phyloP scores from a whole-genome alignment of 139 green algal species.

The Closterium sp. region DNA sequence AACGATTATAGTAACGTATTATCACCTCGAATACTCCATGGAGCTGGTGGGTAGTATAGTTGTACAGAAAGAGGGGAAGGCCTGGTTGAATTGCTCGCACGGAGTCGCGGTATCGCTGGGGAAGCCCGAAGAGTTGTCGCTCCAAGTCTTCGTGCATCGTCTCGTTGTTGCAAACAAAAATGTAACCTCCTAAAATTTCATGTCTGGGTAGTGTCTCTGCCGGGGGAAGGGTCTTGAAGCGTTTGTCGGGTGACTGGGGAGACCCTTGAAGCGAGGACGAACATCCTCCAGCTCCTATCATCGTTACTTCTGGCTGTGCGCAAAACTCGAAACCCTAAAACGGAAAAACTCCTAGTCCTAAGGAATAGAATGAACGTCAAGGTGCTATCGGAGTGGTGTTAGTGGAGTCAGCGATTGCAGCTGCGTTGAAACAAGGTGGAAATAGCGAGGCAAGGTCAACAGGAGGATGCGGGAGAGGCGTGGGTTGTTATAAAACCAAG shows the following conservation, averaged over 20 bases:
- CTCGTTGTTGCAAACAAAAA: slow-evolving; percentile 47
- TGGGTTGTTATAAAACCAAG: not conserved
- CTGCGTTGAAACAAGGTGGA: not conserved
- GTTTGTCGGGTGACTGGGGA: slow-evolving; percentile 20
- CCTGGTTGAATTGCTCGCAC: slow-evolving; percentile 27
- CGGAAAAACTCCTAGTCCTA: not conserved
- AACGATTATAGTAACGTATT: not conserved
- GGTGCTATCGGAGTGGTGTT: too few species aligned
- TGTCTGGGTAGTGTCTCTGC: slow-evolving; percentile 20
- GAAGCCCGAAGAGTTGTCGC: slow-evolving; percentile 29
- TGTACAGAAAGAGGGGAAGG: slow-evolving; percentile 44
- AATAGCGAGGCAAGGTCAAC: not conserved
- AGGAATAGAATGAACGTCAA: not conserved
- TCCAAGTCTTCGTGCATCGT: slow-evolving; percentile 38
- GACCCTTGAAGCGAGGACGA: not conserved
- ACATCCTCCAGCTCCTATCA: not conserved
- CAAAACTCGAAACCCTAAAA: not conserved
- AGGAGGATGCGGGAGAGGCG: not conserved
- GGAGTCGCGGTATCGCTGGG: slow-evolving; percentile 37
- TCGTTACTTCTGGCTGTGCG: not conserved
- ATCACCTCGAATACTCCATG: slow-evolving; percentile 24
- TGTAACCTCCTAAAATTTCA: slow-evolving; percentile 33
- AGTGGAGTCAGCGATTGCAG: not conserved
- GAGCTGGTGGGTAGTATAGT: slow-evolving; percentile 37
- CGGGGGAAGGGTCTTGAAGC: slow-evolving; percentile 36